Evolutionary conservation across 768 basidiomycete genomes (phyloP).

Genomic region (Kwoniella mangroviensis): DNA sequence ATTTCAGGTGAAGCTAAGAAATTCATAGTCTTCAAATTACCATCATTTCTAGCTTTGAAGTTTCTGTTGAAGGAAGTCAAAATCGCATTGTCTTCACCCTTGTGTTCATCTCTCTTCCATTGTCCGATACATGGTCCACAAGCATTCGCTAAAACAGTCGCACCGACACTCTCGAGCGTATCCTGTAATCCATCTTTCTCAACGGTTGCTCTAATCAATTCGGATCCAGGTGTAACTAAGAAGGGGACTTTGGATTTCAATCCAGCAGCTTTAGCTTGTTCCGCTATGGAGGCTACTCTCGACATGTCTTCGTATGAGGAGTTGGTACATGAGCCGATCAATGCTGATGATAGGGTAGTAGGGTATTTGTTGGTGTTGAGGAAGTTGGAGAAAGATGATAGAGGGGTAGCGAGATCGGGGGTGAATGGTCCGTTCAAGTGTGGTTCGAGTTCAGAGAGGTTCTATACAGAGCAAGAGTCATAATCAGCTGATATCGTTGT

Average conservation of each 20-base stretch:
- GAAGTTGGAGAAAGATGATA: slow-evolving; percentile 83
- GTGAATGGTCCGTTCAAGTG: slow-evolving; percentile 97
- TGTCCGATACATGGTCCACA: slow-evolving; percentile 99
- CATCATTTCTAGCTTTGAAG: slow-evolving; percentile 95
- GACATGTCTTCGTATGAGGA: slow-evolving; percentile 91
- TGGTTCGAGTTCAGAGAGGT: slow-evolving; percentile 85
- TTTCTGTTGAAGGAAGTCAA: slow-evolving; percentile 96
- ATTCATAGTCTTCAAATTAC: slow-evolving; percentile 89
- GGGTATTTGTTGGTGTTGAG: slow-evolving; percentile 88
- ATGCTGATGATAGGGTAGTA: slow-evolving; percentile 80
- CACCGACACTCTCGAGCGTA: slow-evolving; percentile 85
- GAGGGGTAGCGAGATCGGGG: slow-evolving; percentile 90
- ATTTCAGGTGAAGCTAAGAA: slow-evolving; percentile 96
- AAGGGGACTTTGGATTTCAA: slow-evolving; percentile 68
- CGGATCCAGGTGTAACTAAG: slow-evolving; percentile 63
- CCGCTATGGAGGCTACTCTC: slow-evolving; percentile 85
- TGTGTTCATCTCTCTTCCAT: slow-evolving; percentile 92
- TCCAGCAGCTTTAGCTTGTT: slow-evolving; percentile 83
- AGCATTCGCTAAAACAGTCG: slow-evolving; percentile 91
- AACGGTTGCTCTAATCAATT: slow-evolving; percentile 96
- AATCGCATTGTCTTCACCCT: slow-evolving; percentile 92
- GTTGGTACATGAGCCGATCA: slow-evolving; percentile 99
- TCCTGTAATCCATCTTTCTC: slow-evolving; percentile 88
- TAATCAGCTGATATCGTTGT: slow-evolving; percentile 3
- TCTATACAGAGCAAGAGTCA: slow-evolving; percentile 60